Evolutionary conservation across 2,329 filamentous ascomycete genomes (phyloP), one percentile per base, ranked within the genome.

Genomic region (Exophiala dermatitidis): DNA sequence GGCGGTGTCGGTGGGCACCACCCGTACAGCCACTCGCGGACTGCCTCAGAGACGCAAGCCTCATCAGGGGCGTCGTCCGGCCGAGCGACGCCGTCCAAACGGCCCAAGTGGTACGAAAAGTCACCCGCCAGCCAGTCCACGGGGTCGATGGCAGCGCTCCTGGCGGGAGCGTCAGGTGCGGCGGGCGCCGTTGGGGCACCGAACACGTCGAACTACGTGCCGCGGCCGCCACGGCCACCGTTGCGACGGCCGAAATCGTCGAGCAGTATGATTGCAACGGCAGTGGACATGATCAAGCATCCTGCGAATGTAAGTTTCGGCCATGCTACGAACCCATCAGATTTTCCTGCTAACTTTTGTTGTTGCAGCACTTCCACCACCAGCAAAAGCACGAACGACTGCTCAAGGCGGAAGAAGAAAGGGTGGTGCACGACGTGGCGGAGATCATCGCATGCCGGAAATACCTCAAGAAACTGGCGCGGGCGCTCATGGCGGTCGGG

Each of bases 401-500:
- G 4, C 40, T 45, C 2, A 41, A 45, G 32, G 37, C 50, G 9
- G 56, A 58, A 31, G 56, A 58, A 32, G 55, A 53, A n/a, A 48
- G 56, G 12, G 59, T 60, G n/a, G 58, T 51, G 43, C 52, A 48
- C 33, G 54, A 84, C 64, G 78, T 85, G 57, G 79, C 79, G 8
- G 78, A 81, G 54, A 90, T 86, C 10, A 78, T 95, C 19, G 83
- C 84, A 34, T 81, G 90, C 2, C 90, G 95, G 62, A 80, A 82
- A 50, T 96, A 95, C 66, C 77, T 96, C 8, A 78, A 90, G 50
- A 89, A 87, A 67, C 79, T 96, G 37, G 95, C 90, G 67, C 82
- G 84, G 38, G 88, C 88, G 1, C 73, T 96, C 53, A 96, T 96
- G 90, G 77, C 83, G 65, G 95, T 88, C 60, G 90, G 90, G 8